These are phyloP conservation scores for Amanita subjunquillea DNA, from an alignment of 768 basidiomycete species.

Conservation along the genomic window DNA sequence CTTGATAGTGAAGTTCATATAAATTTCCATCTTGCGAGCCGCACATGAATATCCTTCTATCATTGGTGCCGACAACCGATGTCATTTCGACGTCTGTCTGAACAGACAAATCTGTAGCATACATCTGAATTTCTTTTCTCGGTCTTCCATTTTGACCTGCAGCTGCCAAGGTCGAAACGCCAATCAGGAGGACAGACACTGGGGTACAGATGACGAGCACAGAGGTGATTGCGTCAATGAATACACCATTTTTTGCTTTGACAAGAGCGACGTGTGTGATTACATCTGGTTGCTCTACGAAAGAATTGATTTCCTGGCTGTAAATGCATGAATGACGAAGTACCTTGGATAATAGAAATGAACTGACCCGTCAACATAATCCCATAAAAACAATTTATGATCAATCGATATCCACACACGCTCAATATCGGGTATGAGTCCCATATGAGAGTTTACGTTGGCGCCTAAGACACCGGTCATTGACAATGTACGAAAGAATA, in stretches of 20 bases:
- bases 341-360: background rate
- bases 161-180: constrained; percentile 49
- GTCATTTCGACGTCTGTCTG: constrained; percentile 79
- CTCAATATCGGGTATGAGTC: constrained; percentile 86
- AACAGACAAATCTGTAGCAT: constrained; percentile 78
- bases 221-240: constrained; percentile 86
- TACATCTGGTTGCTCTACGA: constrained; percentile 81
- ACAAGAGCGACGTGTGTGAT: constrained; percentile 87
- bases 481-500: background rate
- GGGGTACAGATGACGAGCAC: constrained; percentile 89
- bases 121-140: constrained; percentile 76
- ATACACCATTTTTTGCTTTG: constrained; percentile 74
- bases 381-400: constrained; percentile 92
- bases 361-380: constrained; percentile 85
- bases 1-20: constrained; percentile 89
- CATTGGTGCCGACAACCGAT: constrained; percentile 65
- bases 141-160: constrained; percentile 28
- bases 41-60: constrained; percentile 88
- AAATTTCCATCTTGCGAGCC: constrained; percentile 79
- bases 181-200: constrained; percentile 73
- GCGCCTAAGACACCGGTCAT: constrained; percentile 32
- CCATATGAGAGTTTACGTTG: constrained; percentile 74
- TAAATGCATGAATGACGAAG: constrained; percentile 1
- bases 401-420: constrained; percentile 94
- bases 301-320: constrained; percentile 88